These are phyloP conservation scores for Hysterium pulicare DNA, from an alignment of 2,329 filamentous ascomycete species.

Conservation along the genomic window DNA sequence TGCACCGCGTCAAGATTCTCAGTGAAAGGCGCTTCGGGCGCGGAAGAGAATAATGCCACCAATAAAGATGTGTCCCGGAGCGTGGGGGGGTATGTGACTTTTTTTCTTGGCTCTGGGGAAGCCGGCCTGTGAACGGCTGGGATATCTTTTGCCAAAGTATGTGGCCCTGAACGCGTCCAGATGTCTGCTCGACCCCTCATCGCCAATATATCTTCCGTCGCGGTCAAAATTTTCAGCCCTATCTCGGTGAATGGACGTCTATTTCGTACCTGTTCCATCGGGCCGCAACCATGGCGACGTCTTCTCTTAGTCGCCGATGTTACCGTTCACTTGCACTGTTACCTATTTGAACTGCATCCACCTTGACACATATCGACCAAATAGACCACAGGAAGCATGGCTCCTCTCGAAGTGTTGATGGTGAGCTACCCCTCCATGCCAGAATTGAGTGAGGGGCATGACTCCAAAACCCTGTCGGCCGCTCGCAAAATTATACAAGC, in stretches of 20 bases:
- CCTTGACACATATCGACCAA: too few species aligned
- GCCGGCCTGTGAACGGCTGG: too few species aligned
- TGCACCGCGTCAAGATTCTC: slow-evolving; percentile 15
- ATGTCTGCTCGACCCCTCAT: too few species aligned
- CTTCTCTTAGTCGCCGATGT: background rate
- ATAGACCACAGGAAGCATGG: slow-evolving; percentile 42
- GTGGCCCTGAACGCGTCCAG: background rate
- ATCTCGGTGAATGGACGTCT: too few species aligned
- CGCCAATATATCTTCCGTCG: slow-evolving; percentile 1
- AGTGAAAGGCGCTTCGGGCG: slow-evolving; percentile 2
- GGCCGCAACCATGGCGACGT: background rate
- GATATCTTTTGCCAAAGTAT: too few species aligned
- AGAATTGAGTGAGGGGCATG: slow-evolving; percentile 1
- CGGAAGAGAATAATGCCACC: slow-evolving; percentile 28
- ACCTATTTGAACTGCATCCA: background rate
- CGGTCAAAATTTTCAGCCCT: slow-evolving; percentile 1
- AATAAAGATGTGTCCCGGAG: slow-evolving; percentile 14
- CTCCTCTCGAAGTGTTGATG: slow-evolving; percentile 50
- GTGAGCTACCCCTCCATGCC: slow-evolving; percentile 30
- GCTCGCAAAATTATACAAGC: too few species aligned
- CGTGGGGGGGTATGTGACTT: slow-evolving; percentile 22
- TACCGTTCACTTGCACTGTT: background rate
- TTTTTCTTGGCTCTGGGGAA: slow-evolving; percentile 32
- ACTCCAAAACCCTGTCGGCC: too few species aligned
- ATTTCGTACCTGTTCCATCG: background rate